Conservation (phyloP, 441 rosid species). For the Isatis lusitanica region DNA sequence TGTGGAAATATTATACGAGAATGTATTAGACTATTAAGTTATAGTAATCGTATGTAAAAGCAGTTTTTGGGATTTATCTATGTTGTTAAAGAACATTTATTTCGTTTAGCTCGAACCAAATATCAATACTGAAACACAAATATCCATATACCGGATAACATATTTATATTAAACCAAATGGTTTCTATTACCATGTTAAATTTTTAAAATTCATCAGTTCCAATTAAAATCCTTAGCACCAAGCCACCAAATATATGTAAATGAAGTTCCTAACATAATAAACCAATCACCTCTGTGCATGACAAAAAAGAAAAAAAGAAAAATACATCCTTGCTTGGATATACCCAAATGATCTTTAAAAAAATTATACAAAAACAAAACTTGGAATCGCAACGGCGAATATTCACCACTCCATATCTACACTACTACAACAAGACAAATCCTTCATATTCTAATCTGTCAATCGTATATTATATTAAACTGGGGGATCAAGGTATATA, state of each 20-base stretch:
- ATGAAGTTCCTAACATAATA: background rate
- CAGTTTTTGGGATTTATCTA: background rate
- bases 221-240: background rate
- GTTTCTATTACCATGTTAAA: background rate
- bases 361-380: background rate
- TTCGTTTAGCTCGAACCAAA: background rate
- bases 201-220: background rate
- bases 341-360: background rate
- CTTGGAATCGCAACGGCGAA: slow-evolving; percentile 24
- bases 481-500: slow-evolving; percentile 9
- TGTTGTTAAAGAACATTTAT: background rate
- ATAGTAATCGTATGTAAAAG: background rate
- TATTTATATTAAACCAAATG: background rate
- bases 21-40: background rate
- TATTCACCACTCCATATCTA: slow-evolving; percentile 27
- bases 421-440: slow-evolving; percentile 16
- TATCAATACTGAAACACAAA: background rate
- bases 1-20: background rate
- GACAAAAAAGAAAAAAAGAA: too few relatives aligned
- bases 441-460: background rate
- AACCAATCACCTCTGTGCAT: background rate
- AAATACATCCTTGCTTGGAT: slow-evolving; percentile 8
- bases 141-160: background rate
- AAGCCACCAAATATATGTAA: too few relatives aligned
- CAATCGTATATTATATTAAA: slow-evolving; percentile 3